Evolutionary conservation across 2,329 filamentous ascomycete genomes (phyloP).

Genomic region (Xylaria digitata): DNA sequence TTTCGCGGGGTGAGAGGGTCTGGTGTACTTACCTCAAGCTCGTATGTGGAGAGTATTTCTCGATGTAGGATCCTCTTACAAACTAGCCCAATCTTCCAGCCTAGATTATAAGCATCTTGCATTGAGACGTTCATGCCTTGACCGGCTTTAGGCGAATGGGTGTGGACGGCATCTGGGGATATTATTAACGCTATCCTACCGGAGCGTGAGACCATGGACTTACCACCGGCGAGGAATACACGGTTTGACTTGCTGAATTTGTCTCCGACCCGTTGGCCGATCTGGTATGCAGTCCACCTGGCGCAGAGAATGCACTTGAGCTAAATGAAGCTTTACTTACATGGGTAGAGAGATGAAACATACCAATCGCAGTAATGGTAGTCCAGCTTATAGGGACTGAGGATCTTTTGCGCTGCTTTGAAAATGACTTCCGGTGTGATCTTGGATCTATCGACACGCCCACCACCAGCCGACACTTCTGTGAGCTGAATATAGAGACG

Average conservation of each 20-base stretch:
- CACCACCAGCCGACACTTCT: slow-evolving; percentile 57
- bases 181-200: neutral
- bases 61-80: slow-evolving; percentile 50
- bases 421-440: slow-evolving; percentile 74
- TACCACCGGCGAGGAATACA: slow-evolving; percentile 74
- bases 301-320: neutral
- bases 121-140: slow-evolving; percentile 74
- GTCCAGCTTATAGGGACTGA: slow-evolving; percentile 73
- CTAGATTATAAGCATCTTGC: slow-evolving; percentile 71
- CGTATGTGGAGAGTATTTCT: slow-evolving; percentile 56
- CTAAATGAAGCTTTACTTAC: neutral
- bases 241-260: slow-evolving; percentile 66
- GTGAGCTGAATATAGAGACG: slow-evolving; percentile 74
- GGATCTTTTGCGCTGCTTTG: slow-evolving; percentile 70
- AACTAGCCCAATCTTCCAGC: slow-evolving; percentile 59
- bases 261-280: slow-evolving; percentile 72
- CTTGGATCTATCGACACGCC: slow-evolving; percentile 67
- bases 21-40: slow-evolving; percentile 48
- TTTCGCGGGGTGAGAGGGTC: neutral
- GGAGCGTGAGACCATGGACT: neutral
- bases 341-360: neutral
- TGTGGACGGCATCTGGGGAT: slow-evolving; percentile 72
- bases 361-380: slow-evolving; percentile 75
- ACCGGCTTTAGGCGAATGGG: slow-evolving; percentile 77
- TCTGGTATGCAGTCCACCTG: slow-evolving; percentile 63